A percentile compares a stretch with the other conserved stretches of the same genome.
These are phyloP conservation scores for Xylaria nigripes DNA, from an alignment of 495 filamentous ascomycete genomes.

Conservation along the genomic window DNA sequence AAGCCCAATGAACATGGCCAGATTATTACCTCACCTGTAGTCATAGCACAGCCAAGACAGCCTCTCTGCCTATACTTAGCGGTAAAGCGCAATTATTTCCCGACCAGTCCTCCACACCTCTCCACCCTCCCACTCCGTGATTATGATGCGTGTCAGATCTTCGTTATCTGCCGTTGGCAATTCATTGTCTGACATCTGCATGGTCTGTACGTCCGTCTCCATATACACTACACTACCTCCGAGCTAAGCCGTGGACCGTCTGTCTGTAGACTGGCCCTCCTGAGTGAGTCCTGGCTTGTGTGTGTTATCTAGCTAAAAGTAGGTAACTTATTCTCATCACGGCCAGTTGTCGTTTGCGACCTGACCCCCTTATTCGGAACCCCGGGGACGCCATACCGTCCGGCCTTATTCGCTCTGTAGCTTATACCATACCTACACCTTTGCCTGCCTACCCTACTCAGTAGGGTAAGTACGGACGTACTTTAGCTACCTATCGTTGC, in stretches of 20 bases:
- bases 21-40: constrained; percentile 5
- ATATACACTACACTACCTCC: background rate
- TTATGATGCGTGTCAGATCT: constrained; percentile 2
- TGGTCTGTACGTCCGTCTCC: background rate
- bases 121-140: background rate
- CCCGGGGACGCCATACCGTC: background rate
- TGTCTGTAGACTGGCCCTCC: background rate
- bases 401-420: background rate
- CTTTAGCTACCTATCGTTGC: background rate
- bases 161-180: constrained; percentile 2
- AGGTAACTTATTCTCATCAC: too few relatives aligned
- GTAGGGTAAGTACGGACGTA: too few relatives aligned
- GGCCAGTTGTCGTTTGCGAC: background rate
- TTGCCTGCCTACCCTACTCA: background rate
- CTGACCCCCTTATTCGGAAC: background rate
- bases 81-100: constrained; percentile 14
- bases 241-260: background rate
- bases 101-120: background rate
- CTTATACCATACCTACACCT: background rate
- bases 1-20: constrained; percentile 3
- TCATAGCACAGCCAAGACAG: constrained; percentile 11
- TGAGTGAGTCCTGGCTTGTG: background rate
- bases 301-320: background rate
- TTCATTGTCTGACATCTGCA: background rate
- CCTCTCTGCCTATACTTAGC: constrained; percentile 2